These are phyloP conservation scores for Epithemia pelagica DNA, from an alignment of 108 stramenopile genomes.

Conservation along the genomic window DNA sequence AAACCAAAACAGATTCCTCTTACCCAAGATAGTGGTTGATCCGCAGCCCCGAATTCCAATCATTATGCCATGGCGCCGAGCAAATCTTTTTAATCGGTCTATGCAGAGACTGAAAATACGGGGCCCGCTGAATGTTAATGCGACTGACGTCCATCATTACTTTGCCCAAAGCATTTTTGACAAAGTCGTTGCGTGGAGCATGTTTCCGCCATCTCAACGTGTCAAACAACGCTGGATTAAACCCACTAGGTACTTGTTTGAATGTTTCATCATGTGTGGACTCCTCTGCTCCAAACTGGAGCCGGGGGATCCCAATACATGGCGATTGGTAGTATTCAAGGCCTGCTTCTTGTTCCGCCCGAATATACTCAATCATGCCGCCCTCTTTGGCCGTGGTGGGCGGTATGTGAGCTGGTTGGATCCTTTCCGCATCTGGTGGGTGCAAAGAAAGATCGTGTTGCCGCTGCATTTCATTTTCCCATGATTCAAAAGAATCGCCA, in stretches of 20 bases:
- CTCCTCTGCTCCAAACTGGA: conserved; percentile 35
- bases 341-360: conserved; percentile 25
- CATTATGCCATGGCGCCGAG: conserved; percentile 25
- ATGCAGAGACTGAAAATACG: conserved; percentile 21
- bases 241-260: background rate
- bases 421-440: conserved; percentile 3
- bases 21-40: conserved; percentile 47
- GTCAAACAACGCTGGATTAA: conserved; percentile 18
- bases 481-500: conserved; percentile 19
- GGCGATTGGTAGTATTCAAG: conserved; percentile 18
- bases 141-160: conserved; percentile 42
- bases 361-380: conserved; percentile 30
- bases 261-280: conserved; percentile 4
- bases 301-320: conserved; percentile 38
- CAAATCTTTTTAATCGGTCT: conserved; percentile 30
- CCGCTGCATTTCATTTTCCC: conserved; percentile 14
- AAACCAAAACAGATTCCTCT: no score
- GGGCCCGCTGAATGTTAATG: conserved; percentile 17
- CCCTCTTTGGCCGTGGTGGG: conserved; percentile 30
- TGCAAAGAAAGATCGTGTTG: background rate
- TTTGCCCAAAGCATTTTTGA: conserved; percentile 40
- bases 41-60: conserved; percentile 25
- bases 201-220: conserved; percentile 37
- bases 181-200: conserved; percentile 28
- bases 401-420: conserved; percentile 18